Conservation (phyloP, 768 basidiomycete genomes). For the Chlorophyllum brunneum region DNA sequence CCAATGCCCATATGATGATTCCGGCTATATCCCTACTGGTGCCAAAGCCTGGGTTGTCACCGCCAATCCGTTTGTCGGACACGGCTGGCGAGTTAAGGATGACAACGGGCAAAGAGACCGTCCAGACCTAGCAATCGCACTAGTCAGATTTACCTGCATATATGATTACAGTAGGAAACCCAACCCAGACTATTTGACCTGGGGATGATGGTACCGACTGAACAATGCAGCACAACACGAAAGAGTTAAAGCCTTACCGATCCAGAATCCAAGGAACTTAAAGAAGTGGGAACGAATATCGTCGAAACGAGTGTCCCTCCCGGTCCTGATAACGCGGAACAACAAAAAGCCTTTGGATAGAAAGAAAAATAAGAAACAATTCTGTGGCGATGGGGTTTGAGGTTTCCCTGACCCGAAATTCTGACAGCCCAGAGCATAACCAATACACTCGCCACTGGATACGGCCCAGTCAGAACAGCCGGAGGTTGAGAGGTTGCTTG, state of each 20-base stretch:
- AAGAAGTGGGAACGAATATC: slow-evolving; percentile 62
- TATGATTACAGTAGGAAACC: background rate
- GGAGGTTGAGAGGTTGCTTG: background rate
- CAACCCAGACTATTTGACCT: slow-evolving; percentile 17
- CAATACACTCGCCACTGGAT: slow-evolving; percentile 44
- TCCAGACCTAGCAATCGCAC: slow-evolving; percentile 64
- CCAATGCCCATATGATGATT: slow-evolving; percentile 55
- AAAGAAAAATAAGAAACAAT: background rate
- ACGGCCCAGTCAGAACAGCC: background rate
- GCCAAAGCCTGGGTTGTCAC: slow-evolving; percentile 55
- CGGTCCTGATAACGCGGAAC: slow-evolving; percentile 65
- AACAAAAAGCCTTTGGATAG: slow-evolving; percentile 49
- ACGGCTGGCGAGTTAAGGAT: slow-evolving; percentile 68
- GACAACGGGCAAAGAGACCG: slow-evolving; percentile 57
- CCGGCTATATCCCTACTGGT: slow-evolving; percentile 62
- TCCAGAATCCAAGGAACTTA: slow-evolving; percentile 49
- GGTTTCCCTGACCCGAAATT: slow-evolving; percentile 39
- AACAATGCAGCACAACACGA: background rate
- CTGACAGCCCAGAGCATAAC: slow-evolving; percentile 66
- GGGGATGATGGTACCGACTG: background rate
- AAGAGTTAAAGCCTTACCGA: background rate
- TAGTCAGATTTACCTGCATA: background rate
- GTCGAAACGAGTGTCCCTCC: slow-evolving; percentile 65
- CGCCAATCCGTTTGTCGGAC: slow-evolving; percentile 39
- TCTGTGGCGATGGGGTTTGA: background rate